A percentile compares a stretch with the other conserved stretches of the same genome.
Conservation (phyloP, 2,329 filamentous ascomycete species). For the Paracoccidioides brasiliensis region DNA sequence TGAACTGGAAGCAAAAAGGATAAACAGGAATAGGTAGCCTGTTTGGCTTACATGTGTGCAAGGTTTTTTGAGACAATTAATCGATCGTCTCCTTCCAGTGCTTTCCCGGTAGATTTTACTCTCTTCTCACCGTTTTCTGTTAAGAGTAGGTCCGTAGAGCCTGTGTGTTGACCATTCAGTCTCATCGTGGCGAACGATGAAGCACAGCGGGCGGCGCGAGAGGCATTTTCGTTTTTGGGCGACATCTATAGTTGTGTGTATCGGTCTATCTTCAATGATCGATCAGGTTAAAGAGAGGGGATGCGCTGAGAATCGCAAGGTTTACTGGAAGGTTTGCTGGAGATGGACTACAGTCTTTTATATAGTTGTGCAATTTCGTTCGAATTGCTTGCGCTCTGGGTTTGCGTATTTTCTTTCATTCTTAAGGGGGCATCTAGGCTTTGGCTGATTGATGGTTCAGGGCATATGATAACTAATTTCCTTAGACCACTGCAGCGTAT, state of each 20-base stretch:
- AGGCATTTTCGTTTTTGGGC: conserved; percentile 16
- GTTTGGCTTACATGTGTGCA: conserved; percentile 56
- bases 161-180: conserved; percentile 94
- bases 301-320: too few relatives aligned
- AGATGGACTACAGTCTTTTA: too few relatives aligned
- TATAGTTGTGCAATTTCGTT: too few relatives aligned
- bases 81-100: conserved; percentile 70
- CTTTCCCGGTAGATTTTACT: conserved; percentile 62
- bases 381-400: too few relatives aligned
- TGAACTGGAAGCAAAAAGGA: background rate
- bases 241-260: background rate
- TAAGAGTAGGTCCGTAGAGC: conserved; percentile 71
- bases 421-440: too few relatives aligned
- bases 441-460: too few relatives aligned
- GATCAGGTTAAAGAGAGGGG: background rate
- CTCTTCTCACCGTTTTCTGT: conserved; percentile 70
- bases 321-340: too few relatives aligned
- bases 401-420: too few relatives aligned
- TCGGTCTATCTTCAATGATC: background rate
- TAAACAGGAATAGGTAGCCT: background rate
- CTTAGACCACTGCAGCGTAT: too few relatives aligned
- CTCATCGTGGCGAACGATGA: conserved; percentile 80
- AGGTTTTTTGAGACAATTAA: conserved; percentile 73
- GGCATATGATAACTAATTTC: too few relatives aligned
- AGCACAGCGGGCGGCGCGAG: conserved; percentile 58